These are phyloP conservation scores for Cyclotella cryptica DNA, from an alignment of 108 stramenopile genomes.

Conservation along the genomic window DNA sequence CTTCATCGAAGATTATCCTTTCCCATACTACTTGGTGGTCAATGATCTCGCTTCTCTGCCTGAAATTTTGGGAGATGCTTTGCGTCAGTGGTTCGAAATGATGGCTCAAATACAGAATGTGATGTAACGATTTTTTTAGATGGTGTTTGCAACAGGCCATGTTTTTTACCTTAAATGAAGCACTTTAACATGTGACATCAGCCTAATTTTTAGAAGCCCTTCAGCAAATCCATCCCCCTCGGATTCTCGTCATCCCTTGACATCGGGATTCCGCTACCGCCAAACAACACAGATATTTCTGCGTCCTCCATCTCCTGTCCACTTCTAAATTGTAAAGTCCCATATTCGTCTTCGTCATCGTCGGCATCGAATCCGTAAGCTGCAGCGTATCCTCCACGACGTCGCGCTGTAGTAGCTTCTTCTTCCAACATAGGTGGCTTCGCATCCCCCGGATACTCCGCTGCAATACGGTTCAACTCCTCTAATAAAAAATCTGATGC, in stretches of 20 bases:
- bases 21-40: constrained; percentile 96
- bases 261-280: constrained; percentile 55
- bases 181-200: not conserved
- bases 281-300: constrained; percentile 60
- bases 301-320: constrained; percentile 45
- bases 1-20: constrained; percentile 99
- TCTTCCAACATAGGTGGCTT: constrained; percentile 16
- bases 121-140: not conserved
- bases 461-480: constrained; percentile 62
- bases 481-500: constrained; percentile 82
- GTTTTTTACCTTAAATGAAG: not conserved
- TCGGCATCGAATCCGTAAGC: constrained; percentile 57
- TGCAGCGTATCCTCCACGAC: constrained; percentile 50
- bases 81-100: constrained; percentile 99
- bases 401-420: not conserved
- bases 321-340: not conserved
- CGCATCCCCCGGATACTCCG: constrained; percentile 23
- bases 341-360: constrained; percentile 38
- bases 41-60: constrained; percentile 91
- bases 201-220: constrained; percentile 14
- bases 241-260: constrained; percentile 37
- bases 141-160: not conserved
- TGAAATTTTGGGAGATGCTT: constrained; percentile 94
- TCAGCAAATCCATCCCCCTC: constrained; percentile 21
- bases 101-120: constrained; percentile 63